These are phyloP conservation scores for Amanita subjunquillea DNA, from an alignment of 768 basidiomycete species.

Conservation along the genomic window DNA sequence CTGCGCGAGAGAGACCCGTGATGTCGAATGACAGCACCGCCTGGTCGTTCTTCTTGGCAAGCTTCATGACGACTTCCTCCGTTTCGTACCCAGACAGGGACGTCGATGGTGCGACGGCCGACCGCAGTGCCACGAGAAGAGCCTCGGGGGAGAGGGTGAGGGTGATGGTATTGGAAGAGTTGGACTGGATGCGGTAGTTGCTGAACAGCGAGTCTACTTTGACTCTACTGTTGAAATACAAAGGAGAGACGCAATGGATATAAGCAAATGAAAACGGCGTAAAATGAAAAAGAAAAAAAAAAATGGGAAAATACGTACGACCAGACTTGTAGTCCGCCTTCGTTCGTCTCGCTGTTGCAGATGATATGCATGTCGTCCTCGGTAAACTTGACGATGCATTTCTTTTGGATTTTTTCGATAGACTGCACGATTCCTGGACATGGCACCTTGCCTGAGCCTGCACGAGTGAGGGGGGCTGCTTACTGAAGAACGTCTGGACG, in stretches of 20 bases:
- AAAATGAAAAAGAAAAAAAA: too few species aligned
- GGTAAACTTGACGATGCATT: slow-evolving; percentile 73
- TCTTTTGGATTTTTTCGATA: slow-evolving; percentile 76
- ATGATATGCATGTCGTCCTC: slow-evolving; percentile 72
- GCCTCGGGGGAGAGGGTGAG: slow-evolving; percentile 66
- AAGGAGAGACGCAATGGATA: too few species aligned
- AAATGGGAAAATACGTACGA: slow-evolving; percentile 19
- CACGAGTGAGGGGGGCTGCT: slow-evolving; percentile 8
- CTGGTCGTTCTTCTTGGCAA: slow-evolving; percentile 78
- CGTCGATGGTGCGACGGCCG: slow-evolving; percentile 39
- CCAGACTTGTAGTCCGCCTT: slow-evolving; percentile 87
- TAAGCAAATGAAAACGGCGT: neutral
- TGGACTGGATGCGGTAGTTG: slow-evolving; percentile 80
- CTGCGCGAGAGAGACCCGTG: slow-evolving; percentile 49
- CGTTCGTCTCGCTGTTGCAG: slow-evolving; percentile 69
- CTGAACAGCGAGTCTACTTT: slow-evolving; percentile 61
- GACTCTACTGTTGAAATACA: slow-evolving; percentile 33
- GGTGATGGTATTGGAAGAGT: slow-evolving; percentile 73
- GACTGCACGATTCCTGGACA: slow-evolving; percentile 65
- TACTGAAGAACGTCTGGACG: slow-evolving; percentile 45
- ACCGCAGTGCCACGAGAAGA: slow-evolving; percentile 63
- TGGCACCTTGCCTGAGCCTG: neutral
- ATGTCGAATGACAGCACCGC: slow-evolving; percentile 76
- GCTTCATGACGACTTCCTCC: slow-evolving; percentile 69
- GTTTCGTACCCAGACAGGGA: slow-evolving; percentile 34